Conservation (phyloP, 352 stramenopile genomes). For the Peronospora destructor region DNA sequence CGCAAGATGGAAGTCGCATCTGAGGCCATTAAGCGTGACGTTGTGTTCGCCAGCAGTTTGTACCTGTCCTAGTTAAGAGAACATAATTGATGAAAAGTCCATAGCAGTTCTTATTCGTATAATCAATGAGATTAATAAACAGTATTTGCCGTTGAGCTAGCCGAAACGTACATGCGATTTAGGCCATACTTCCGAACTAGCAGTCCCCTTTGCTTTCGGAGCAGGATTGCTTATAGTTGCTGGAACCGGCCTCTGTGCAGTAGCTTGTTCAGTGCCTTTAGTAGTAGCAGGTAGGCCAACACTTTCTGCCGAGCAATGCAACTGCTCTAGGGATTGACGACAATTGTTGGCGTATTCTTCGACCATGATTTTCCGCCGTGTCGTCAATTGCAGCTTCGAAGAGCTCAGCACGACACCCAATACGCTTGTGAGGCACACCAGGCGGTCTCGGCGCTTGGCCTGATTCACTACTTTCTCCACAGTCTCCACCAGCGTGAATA, state of each 20-base stretch:
- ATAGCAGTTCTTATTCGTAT: neutral
- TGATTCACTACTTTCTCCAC: slow-evolving; percentile 33
- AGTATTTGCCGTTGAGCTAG: slow-evolving; percentile 8
- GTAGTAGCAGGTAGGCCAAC: neutral
- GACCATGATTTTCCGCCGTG: slow-evolving; percentile 25
- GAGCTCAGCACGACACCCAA: slow-evolving; percentile 29
- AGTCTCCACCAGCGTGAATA: slow-evolving; percentile 42
- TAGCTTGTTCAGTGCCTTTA: neutral
- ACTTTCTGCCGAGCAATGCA: slow-evolving; percentile 16
- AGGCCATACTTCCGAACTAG: neutral
- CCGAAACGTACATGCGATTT: slow-evolving; percentile 40
- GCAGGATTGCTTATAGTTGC: neutral
- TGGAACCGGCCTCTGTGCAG: neutral
- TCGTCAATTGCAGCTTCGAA: slow-evolving; percentile 25
- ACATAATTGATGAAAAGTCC: neutral
- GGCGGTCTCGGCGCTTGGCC: slow-evolving; percentile 35
- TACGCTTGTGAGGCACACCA: slow-evolving; percentile 44
- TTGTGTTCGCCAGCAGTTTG: slow-evolving; percentile 95
- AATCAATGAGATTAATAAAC: neutral
- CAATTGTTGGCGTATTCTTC: slow-evolving; percentile 45
- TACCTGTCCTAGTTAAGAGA: slow-evolving; percentile 72
- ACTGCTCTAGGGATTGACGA: slow-evolving; percentile 31
- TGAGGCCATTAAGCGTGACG: slow-evolving; percentile 95
- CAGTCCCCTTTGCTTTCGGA: slow-evolving; percentile 1
- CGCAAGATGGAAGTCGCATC: slow-evolving; percentile 97